A percentile compares a stretch with the other conserved stretches of the same genome.
Conservation (phyloP, 2,329 filamentous ascomycete genomes). For the Aspergillus pseudotamarii region DNA sequence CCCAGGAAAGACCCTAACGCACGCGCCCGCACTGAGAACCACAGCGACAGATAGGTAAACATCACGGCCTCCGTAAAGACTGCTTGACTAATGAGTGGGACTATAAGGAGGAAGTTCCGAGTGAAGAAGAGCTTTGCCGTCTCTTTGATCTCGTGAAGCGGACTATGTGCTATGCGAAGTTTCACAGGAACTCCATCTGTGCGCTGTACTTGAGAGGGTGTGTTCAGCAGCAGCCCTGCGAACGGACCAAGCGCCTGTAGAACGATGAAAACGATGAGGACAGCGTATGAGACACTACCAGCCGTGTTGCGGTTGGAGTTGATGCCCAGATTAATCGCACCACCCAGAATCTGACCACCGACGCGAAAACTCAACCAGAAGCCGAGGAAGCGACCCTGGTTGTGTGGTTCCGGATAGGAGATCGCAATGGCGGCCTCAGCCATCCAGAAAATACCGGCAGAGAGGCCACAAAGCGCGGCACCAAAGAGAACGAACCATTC, state of each 20-base stretch:
- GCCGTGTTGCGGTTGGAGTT: slow-evolving; percentile 61
- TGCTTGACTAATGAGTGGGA: slow-evolving; percentile 70
- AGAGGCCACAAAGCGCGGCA: slow-evolving; percentile 69
- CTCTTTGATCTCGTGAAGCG: slow-evolving; percentile 61
- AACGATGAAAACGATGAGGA: slow-evolving; percentile 71
- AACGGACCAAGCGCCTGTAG: slow-evolving; percentile 68
- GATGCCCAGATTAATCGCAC: slow-evolving; percentile 70
- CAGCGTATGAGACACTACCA: slow-evolving; percentile 69
- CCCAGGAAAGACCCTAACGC: slow-evolving; percentile 72
- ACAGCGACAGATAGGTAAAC: slow-evolving; percentile 69
- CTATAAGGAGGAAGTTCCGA: slow-evolving; percentile 64
- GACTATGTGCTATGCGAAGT: slow-evolving; percentile 59
- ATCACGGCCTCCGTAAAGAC: slow-evolving; percentile 73
- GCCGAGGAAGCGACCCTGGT: slow-evolving; percentile 65
- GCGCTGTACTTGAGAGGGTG: slow-evolving; percentile 64
- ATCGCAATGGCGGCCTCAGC: slow-evolving; percentile 74
- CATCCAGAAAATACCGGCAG: slow-evolving; percentile 75
- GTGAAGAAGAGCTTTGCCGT: slow-evolving; percentile 63
- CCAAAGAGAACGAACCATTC: slow-evolving; percentile 72
- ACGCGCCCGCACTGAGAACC: slow-evolving; percentile 70
- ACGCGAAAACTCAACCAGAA: slow-evolving; percentile 68
- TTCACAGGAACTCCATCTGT: slow-evolving; percentile 66
- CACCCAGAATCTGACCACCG: slow-evolving; percentile 69
- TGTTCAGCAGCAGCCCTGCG: slow-evolving; percentile 65
- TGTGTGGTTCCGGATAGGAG: slow-evolving; percentile 71